A percentile compares a stretch with the other conserved stretches of the same genome.
phyloP scores from a whole-genome alignment of 495 filamentous ascomycete species.

The Xylaria grammica region DNA sequence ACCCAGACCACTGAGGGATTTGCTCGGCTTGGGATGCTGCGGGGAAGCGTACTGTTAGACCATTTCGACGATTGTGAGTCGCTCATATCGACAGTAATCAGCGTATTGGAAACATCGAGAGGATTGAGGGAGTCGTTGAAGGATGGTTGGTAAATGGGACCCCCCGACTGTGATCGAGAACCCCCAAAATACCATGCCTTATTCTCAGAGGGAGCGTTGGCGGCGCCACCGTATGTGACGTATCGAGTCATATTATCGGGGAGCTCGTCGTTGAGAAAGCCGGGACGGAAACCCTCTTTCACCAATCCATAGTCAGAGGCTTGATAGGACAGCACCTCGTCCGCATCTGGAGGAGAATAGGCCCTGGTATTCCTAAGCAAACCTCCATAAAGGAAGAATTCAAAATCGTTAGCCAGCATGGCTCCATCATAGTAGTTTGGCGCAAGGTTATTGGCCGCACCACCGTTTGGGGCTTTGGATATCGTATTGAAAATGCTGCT shows the following conservation, averaged over 20 bases:
- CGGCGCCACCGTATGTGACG: conserved; percentile 67
- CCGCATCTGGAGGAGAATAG: conserved; percentile 36
- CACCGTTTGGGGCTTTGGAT: conserved; percentile 47
- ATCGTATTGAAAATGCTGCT: conserved; percentile 54
- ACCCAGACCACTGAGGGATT: conserved; percentile 73
- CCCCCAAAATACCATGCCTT: conserved; percentile 75
- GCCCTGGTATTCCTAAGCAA: conserved; percentile 29
- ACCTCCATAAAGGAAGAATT: conserved; percentile 62
- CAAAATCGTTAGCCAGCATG: conserved; percentile 68
- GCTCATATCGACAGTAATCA: conserved; percentile 68
- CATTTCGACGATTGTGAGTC: conserved; percentile 53
- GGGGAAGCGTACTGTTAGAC: conserved; percentile 61
- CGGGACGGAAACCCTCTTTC: conserved; percentile 43
- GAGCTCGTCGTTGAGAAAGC: conserved; percentile 46
- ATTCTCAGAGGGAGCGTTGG: conserved; percentile 72
- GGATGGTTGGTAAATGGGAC: conserved; percentile 46
- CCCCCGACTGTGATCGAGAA: conserved; percentile 52
- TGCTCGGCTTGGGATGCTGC: conserved; percentile 57
- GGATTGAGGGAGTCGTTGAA: conserved; percentile 42
- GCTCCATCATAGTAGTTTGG: conserved; percentile 66
- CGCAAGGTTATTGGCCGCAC: conserved; percentile 59
- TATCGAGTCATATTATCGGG: conserved; percentile 61
- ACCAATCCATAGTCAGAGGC: conserved; percentile 54
- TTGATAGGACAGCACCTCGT: conserved; percentile 55
- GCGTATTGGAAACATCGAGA: conserved; percentile 46